phyloP scores from a whole-genome alignment of 1,284 basidiomycete species.

The Lentinula novae-zelandiae region DNA sequence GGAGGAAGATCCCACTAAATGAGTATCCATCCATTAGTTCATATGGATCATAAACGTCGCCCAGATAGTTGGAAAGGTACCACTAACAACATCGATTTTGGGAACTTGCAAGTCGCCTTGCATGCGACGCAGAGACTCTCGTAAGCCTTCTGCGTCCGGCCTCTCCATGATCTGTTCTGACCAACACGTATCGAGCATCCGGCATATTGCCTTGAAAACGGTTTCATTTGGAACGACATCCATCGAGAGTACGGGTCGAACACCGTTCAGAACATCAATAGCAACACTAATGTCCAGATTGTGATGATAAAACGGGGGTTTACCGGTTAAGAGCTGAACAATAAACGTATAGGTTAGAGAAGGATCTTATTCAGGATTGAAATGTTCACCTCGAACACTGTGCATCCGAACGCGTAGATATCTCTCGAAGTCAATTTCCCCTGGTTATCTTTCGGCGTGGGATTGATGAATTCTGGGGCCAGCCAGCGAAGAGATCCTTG shows the following conservation, averaged over 20 bases:
- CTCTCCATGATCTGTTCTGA: neutral
- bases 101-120: neutral
- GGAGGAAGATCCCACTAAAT: too few relatives aligned
- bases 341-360: neutral
- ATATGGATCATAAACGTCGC: neutral
- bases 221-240: neutral
- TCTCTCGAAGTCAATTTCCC: conserved; percentile 9
- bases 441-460: neutral
- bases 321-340: conserved; percentile 3
- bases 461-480: conserved; percentile 11
- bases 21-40: neutral
- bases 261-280: conserved; percentile 6
- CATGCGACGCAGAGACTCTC: neutral
- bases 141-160: neutral
- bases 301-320: conserved; percentile 7
- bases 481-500: conserved; percentile 11
- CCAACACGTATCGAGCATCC: neutral
- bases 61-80: neutral
- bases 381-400: conserved; percentile 9
- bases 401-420: conserved; percentile 14
- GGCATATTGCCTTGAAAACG: neutral
- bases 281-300: conserved; percentile 6
- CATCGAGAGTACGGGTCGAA: neutral
- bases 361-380: neutral
- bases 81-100: neutral